A percentile compares a stretch with the other conserved stretches of the same genome.
Evolutionary conservation across 257 asterid species (phyloP).

Genomic region (Cinchona pubescens): DNA sequence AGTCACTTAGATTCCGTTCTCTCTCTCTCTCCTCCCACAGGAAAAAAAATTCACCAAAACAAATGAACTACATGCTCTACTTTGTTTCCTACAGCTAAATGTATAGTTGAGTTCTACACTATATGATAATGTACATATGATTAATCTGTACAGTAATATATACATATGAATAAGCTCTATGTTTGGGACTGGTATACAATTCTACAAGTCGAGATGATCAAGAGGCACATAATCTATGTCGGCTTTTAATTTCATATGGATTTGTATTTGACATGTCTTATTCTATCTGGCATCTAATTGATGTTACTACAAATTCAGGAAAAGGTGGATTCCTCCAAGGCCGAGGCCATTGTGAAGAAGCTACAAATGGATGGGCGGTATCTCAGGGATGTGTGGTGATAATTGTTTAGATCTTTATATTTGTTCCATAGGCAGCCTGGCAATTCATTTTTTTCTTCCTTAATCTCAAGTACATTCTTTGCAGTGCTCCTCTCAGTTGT

Average conservation of each 20-base stretch:
- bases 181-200: neutral
- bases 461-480: neutral
- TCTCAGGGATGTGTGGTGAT: constrained; percentile 77
- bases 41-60: no score
- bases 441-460: constrained; percentile 11
- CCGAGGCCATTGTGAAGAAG: constrained; percentile 67
- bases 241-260: neutral
- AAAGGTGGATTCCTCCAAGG: constrained; percentile 51
- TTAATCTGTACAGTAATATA: neutral
- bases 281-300: neutral
- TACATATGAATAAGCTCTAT: neutral
- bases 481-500: constrained; percentile 7
- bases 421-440: constrained; percentile 3
- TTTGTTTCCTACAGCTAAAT: neutral
- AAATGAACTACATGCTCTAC: neutral
- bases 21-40: neutral
- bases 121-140: neutral
- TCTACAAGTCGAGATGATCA: neutral
- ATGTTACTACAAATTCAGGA: constrained; percentile 34
- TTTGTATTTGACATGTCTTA: neutral
- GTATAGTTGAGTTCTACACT: neutral
- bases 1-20: neutral
- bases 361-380: constrained; percentile 75
- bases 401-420: neutral
- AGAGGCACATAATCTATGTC: no score